Evolutionary conservation across 345 rosid species (phyloP).

Genomic region (Lepidium didymum): DNA sequence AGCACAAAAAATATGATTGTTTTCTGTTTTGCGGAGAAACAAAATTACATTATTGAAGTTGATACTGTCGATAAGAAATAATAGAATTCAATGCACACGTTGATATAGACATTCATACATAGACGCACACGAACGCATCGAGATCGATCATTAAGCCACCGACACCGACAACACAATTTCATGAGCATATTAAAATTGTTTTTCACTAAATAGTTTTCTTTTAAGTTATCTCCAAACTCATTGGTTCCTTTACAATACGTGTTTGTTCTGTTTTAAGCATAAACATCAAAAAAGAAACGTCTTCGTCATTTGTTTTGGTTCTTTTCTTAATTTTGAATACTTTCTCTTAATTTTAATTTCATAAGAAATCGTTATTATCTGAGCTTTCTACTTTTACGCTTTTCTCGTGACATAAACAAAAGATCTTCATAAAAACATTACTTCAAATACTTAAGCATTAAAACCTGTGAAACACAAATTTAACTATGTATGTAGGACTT

Average conservation of each 20-base stretch:
- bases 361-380: neutral
- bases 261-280: neutral
- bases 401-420: neutral
- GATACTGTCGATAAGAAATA: too few species aligned
- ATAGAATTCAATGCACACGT: conserved; percentile 3
- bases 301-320: neutral
- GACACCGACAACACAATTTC: neutral
- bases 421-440: neutral
- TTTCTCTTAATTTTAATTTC: neutral
- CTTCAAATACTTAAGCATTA: neutral
- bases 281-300: neutral
- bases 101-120: neutral
- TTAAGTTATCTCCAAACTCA: neutral
- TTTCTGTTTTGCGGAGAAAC: too few species aligned
- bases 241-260: neutral
- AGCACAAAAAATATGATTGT: too few species aligned
- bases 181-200: neutral
- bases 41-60: too few species aligned
- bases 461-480: neutral
- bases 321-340: neutral
- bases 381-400: neutral
- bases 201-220: neutral
- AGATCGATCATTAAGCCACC: neutral
- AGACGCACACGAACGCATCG: neutral
- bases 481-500: neutral